These are phyloP conservation scores for Trypanosoma lewisi DNA, from an alignment of 208 protist species.

Conservation along the genomic window DNA sequence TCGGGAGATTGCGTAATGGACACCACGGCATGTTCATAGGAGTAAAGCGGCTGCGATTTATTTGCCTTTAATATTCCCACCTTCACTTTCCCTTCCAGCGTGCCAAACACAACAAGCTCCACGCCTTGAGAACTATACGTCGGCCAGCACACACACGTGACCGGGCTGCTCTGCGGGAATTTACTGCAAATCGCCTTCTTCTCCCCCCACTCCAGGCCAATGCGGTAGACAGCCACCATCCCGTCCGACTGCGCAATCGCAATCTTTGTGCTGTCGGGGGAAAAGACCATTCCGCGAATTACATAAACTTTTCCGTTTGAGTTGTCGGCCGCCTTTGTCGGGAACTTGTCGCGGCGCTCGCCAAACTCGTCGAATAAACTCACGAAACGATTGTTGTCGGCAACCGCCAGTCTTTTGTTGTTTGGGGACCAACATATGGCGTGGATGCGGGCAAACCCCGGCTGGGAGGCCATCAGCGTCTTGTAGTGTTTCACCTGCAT, in stretches of 20 bases:
- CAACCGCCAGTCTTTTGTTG: slow-evolving; percentile 92
- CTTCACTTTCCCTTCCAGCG: slow-evolving; percentile 93
- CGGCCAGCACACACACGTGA: slow-evolving; percentile 94
- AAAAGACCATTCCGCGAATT: slow-evolving; percentile 93
- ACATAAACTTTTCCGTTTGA: slow-evolving; percentile 86
- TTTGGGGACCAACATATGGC: slow-evolving; percentile 93
- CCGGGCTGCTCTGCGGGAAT: slow-evolving; percentile 85
- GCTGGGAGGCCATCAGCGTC: slow-evolving; percentile 78
- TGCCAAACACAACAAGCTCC: slow-evolving; percentile 94
- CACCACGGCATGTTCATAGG: slow-evolving; percentile 89
- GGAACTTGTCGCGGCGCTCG: slow-evolving; percentile 95
- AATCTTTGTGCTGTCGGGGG: slow-evolving; percentile 94
- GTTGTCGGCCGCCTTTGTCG: slow-evolving; percentile 88
- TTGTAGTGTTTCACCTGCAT: slow-evolving; percentile 95
- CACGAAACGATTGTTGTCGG: slow-evolving; percentile 84
- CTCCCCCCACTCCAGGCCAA: slow-evolving; percentile 96
- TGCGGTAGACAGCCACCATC: slow-evolving; percentile 96
- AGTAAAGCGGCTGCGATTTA: slow-evolving; percentile 93
- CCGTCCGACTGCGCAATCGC: slow-evolving; percentile 96
- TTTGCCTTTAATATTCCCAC: slow-evolving; percentile 93
- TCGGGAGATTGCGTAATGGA: slow-evolving; percentile 73
- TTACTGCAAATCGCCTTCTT: slow-evolving; percentile 98
- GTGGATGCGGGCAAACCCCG: slow-evolving; percentile 83
- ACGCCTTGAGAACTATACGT: slow-evolving; percentile 84
- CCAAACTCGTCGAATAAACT: slow-evolving; percentile 95